Evolutionary conservation across 441 rosid species (phyloP), one percentile per base, ranked within the genome.

Genomic region (Euphorbia corollata): DNA sequence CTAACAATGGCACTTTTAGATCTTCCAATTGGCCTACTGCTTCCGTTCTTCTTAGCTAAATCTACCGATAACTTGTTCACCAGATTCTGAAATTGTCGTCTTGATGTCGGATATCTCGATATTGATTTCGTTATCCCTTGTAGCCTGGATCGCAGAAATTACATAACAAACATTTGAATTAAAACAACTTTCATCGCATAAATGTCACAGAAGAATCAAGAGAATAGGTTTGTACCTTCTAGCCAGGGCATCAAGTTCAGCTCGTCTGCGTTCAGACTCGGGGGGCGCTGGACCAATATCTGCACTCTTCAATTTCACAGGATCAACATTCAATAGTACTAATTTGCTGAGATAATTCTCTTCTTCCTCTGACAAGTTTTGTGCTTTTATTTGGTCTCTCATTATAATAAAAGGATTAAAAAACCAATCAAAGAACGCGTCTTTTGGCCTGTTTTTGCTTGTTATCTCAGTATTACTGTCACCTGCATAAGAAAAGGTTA

Each of bases 101-200:
- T 79, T 36, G 79, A 88, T 39, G 97, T 94, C 36, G 98, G 99
- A 83, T 82, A 91, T 76, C 99, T 89, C 34, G 97, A 91, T 54
- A 89, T 65, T 6, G 92, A 87, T 81, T 84, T 94, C 30, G 92
- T 88, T 62, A 94, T 67, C 50, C 99, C 97, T 70, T 79, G 90
- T 68, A 91, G 85, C 85, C 99, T 91, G 62, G 20, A 53, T 53
- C 20, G 3, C 4, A 27, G 4, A 27, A 27, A 1, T 27, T 1
- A 27, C 32, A 27, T 4, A 27, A 27, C 32, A 27, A 27, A 27
- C 1, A 27, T 27, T 27, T 27, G 32, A 1, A 1, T 27, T 1
- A 27, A 27, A 27, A n/a, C n/a, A 27, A 27, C 32, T 27, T 27
- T 27, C 32, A n/a, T n/a, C n/a, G n/a, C n/a, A n/a, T n/a, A n/a